These are phyloP conservation scores for Lyophyllum atratum DNA, from an alignment of 768 basidiomycete genomes.

Conservation along the genomic window DNA sequence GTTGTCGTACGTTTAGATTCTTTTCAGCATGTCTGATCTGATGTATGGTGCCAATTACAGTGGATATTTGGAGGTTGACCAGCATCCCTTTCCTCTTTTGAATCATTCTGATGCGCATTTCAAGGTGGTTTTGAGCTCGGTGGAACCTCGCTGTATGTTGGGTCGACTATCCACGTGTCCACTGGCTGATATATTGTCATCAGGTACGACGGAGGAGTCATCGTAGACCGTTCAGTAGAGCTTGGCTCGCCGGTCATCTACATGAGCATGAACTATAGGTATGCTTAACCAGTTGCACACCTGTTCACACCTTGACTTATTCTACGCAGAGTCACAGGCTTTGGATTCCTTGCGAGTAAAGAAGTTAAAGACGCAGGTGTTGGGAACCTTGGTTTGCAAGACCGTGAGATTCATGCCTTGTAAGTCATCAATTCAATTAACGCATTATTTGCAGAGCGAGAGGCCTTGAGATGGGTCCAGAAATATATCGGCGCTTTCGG, in stretches of 20 bases:
- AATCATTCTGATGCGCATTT: not conserved
- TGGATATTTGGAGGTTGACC: not conserved
- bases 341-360: conserved; percentile 51
- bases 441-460: conserved; percentile 41
- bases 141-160: conserved; percentile 37
- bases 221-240: conserved; percentile 46
- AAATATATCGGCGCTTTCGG: conserved; percentile 66
- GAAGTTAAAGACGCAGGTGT: conserved; percentile 54
- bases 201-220: conserved; percentile 42
- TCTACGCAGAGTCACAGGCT: conserved; percentile 21
- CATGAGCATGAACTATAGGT: conserved; percentile 55
- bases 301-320: not conserved
- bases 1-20: conserved; percentile 31
- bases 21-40: not conserved
- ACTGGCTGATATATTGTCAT: not conserved
- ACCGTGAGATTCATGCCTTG: conserved; percentile 42
- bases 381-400: conserved; percentile 66
- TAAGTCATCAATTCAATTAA: not conserved
- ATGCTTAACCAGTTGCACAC: not conserved
- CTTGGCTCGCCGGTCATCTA: conserved; percentile 48
- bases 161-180: conserved; percentile 12
- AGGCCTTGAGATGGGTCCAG: conserved; percentile 66
- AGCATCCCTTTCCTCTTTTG: not conserved
- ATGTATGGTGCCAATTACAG: not conserved
- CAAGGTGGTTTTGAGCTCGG: conserved; percentile 33